Evolutionary conservation across 31 red algal species (phyloP).

Genomic region (Porphyra umbilicalis): DNA sequence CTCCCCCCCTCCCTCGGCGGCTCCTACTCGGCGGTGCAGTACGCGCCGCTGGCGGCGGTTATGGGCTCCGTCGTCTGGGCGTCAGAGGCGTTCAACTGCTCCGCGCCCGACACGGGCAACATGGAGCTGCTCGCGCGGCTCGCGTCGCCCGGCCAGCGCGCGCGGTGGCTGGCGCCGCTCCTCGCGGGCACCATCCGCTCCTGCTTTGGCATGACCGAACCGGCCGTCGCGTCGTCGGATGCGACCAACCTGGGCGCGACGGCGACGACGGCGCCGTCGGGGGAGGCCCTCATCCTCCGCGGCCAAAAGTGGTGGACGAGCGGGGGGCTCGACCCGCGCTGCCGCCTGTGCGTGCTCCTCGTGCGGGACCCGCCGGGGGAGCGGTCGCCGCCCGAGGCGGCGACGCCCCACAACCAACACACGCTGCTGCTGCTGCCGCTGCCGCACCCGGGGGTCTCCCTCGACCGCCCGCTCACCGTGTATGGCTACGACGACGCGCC

Average conservation of each 20-base stretch:
- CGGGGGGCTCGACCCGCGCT: constrained; percentile 65
- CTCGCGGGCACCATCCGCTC: constrained; percentile 73
- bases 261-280: constrained; percentile 7
- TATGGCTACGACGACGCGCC: constrained; percentile 91
- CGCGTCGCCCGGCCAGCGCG: constrained; percentile 55
- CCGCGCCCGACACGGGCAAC: constrained; percentile 89
- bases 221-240: constrained; percentile 70
- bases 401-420: constrained; percentile 34
- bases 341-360: constrained; percentile 62
- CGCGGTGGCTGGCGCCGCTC: constrained; percentile 56
- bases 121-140: constrained; percentile 77
- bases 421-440: constrained; percentile 81
- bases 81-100: constrained; percentile 79
- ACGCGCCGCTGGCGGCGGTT: constrained; percentile 55
- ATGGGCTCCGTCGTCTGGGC: constrained; percentile 49
- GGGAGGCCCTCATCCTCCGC: constrained; percentile 33
- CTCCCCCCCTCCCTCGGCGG: constrained; percentile 65
- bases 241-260: constrained; percentile 66
- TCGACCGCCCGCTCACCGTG: constrained; percentile 59
- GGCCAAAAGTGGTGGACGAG: constrained; percentile 93
- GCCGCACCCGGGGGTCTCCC: constrained; percentile 51
- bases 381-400: not conserved
- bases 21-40: constrained; percentile 39
- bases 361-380: not conserved
- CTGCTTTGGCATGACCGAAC: constrained; percentile 95